These are phyloP conservation scores for Ceratocystiopsis sp. DNA, from an alignment of 2,329 filamentous ascomycete genomes.

Conservation along the genomic window DNA sequence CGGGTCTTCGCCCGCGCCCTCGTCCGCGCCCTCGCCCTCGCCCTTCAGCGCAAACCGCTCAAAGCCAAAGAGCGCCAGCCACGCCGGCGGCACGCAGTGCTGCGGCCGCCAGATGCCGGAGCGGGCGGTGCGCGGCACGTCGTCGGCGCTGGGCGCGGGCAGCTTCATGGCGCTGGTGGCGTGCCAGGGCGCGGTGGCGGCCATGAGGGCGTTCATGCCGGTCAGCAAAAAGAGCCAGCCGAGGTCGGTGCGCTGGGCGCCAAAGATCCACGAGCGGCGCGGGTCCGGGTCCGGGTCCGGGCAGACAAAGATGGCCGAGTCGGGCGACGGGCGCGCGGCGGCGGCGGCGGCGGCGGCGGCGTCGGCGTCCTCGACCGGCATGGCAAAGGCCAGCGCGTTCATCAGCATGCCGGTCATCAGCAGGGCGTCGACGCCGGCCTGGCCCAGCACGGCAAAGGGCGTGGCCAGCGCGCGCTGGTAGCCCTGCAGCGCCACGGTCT, in stretches of 20 bases:
- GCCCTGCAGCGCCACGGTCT: conserved; percentile 8
- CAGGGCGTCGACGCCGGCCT: conserved; percentile 9
- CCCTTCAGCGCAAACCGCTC: not conserved
- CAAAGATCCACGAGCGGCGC: conserved; percentile 11
- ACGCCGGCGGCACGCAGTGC: conserved; percentile 6
- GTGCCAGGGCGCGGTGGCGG: conserved; percentile 8
- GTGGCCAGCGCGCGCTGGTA: conserved; percentile 9
- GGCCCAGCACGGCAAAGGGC: conserved; percentile 8
- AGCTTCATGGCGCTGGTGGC: conserved; percentile 6
- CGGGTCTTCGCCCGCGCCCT: not conserved
- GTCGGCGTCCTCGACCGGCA: conserved; percentile 9
- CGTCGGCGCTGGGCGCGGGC: conserved; percentile 8
- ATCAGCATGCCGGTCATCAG: conserved; percentile 11
- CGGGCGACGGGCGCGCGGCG: too few relatives aligned
- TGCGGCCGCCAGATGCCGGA: conserved; percentile 9
- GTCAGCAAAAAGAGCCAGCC: conserved; percentile 10
- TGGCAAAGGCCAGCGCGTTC: conserved; percentile 11
- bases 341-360: not conserved
- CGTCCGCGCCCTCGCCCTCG: not conserved
- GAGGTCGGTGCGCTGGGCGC: conserved; percentile 7
- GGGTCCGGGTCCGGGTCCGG: conserved; percentile 7
- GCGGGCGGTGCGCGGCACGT: conserved; percentile 7
- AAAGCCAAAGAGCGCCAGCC: conserved; percentile 10
- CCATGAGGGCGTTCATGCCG: conserved; percentile 10
- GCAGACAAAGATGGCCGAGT: not conserved